These are phyloP conservation scores for Auricularia auricula-judae DNA, from an alignment of 768 basidiomycete species.

Conservation along the genomic window DNA sequence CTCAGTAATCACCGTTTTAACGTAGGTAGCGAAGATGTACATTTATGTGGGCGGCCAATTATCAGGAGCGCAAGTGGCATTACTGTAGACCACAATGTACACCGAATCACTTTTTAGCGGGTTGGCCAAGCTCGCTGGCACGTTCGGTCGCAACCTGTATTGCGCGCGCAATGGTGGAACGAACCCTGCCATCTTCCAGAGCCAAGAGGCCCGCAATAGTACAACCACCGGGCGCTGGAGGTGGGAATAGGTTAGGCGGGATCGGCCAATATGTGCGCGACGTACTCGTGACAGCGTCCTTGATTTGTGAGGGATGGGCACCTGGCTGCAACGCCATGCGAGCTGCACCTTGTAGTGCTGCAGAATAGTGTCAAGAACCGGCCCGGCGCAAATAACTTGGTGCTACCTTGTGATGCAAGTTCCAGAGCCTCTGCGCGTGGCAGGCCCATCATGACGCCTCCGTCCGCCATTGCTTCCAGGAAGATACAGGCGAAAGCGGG, in stretches of 20 bases:
- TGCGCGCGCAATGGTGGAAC: slow-evolving; percentile 88
- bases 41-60: background rate
- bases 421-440: slow-evolving; percentile 90
- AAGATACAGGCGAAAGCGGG: slow-evolving; percentile 96
- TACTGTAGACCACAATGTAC: background rate
- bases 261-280: slow-evolving; percentile 8
- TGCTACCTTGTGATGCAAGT: slow-evolving; percentile 82
- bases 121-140: slow-evolving; percentile 76
- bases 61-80: background rate
- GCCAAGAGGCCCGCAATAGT: slow-evolving; percentile 96
- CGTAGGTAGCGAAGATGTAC: background rate
- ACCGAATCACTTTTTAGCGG: slow-evolving; percentile 32
- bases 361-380: background rate
- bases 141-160: slow-evolving; percentile 91
- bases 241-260: background rate
- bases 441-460: slow-evolving; percentile 99
- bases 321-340: slow-evolving; percentile 86
- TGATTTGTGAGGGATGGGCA: slow-evolving; percentile 91
- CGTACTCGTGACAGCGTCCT: slow-evolving; percentile 94
- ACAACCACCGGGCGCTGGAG: slow-evolving; percentile 87
- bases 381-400: background rate
- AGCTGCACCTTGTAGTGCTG: slow-evolving; percentile 92
- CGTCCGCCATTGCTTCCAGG: slow-evolving; percentile 97
- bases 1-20: too few species aligned
- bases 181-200: slow-evolving; percentile 86